Evolutionary conservation across 2,329 filamentous ascomycete genomes (phyloP).

Genomic region (Aspergillus fumigatiaffinis): DNA sequence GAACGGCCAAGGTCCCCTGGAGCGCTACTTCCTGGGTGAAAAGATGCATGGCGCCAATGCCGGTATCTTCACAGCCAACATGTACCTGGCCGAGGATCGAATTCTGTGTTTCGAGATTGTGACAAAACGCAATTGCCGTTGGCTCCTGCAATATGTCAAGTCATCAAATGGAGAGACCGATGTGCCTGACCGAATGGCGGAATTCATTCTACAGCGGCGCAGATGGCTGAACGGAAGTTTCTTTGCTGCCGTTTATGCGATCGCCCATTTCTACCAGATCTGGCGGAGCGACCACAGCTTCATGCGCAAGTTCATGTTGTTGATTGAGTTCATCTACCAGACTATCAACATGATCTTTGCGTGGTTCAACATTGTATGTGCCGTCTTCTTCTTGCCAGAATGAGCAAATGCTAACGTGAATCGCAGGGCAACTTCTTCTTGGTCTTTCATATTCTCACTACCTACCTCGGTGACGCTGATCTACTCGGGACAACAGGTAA

Average conservation of each 20-base stretch:
- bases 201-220: conserved; percentile 91
- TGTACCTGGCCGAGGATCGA: conserved; percentile 51
- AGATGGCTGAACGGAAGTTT: conserved; percentile 98
- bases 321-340: conserved; percentile 91
- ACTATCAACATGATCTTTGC: conserved; percentile 95
- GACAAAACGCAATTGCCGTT: conserved; percentile 93
- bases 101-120: conserved; percentile 71
- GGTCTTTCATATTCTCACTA: conserved; percentile 94
- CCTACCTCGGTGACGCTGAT: conserved; percentile 65
- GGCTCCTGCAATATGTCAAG: conserved; percentile 98
- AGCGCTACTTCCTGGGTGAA: conserved; percentile 96
- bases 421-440: conserved; percentile 86
- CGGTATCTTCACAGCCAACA: conserved; percentile 93
- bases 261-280: conserved; percentile 93
- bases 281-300: conserved; percentile 89
- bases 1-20: conserved; percentile 83
- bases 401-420: conserved; percentile 9
- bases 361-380: conserved; percentile 82
- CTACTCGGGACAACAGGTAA: conserved; percentile 74
- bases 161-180: conserved; percentile 95
- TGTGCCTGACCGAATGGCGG: conserved; percentile 88
- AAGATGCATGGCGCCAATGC: conserved; percentile 91
- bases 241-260: conserved; percentile 93
- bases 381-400: not conserved
- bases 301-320: conserved; percentile 81